Percentiles rank a stretch among this genome's conserved stretches.
These are phyloP conservation scores for Neonectria sp. DNA, from an alignment of 2,329 filamentous ascomycete genomes.

Conservation along the genomic window DNA sequence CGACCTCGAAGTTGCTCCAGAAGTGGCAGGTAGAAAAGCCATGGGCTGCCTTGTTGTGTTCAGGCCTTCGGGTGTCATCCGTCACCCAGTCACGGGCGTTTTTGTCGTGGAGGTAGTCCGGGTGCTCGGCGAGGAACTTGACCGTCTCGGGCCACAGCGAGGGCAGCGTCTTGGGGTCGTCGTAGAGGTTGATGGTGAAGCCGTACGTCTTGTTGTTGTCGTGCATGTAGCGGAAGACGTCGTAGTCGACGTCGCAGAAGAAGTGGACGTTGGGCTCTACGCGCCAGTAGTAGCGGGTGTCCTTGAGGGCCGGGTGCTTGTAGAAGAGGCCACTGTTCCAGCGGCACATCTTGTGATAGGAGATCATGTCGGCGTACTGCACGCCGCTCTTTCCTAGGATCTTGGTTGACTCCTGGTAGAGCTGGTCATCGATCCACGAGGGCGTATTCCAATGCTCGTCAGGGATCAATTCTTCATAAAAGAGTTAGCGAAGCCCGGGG, in stretches of 20 bases:
- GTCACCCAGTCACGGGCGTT: slow-evolving; percentile 92
- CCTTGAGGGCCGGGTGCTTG: slow-evolving; percentile 88
- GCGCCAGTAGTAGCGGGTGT: slow-evolving; percentile 96
- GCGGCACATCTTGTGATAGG: slow-evolving; percentile 98
- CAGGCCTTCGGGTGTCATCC: slow-evolving; percentile 82
- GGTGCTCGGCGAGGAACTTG: slow-evolving; percentile 90
- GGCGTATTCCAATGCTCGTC: slow-evolving; percentile 95
- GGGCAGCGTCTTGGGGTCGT: slow-evolving; percentile 88
- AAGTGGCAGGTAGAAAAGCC: slow-evolving; percentile 99
- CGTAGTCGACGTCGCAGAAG: slow-evolving; percentile 99
- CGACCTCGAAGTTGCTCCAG: slow-evolving; percentile 99
- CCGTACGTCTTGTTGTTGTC: slow-evolving; percentile 99
- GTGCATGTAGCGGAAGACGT: slow-evolving; percentile 97
- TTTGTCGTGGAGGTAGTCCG: slow-evolving; percentile 84
- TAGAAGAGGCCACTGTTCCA: slow-evolving; percentile 99
- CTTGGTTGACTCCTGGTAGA: slow-evolving; percentile 88
- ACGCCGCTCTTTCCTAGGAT: slow-evolving; percentile 88
- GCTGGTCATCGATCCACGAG: slow-evolving; percentile 90
- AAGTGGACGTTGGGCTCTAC: slow-evolving; percentile 99
- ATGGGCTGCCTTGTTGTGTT: slow-evolving; percentile 85
- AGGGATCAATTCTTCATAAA: slow-evolving; percentile 82
- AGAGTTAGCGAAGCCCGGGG: slow-evolving; percentile 10
- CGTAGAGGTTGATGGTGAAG: slow-evolving; percentile 98
- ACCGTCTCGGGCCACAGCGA: slow-evolving; percentile 95
- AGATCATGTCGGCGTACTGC: slow-evolving; percentile 90